phyloP scores from a whole-genome alignment of 192 early-diverging fungal genomes.

The Spizellomyces sp. region DNA sequence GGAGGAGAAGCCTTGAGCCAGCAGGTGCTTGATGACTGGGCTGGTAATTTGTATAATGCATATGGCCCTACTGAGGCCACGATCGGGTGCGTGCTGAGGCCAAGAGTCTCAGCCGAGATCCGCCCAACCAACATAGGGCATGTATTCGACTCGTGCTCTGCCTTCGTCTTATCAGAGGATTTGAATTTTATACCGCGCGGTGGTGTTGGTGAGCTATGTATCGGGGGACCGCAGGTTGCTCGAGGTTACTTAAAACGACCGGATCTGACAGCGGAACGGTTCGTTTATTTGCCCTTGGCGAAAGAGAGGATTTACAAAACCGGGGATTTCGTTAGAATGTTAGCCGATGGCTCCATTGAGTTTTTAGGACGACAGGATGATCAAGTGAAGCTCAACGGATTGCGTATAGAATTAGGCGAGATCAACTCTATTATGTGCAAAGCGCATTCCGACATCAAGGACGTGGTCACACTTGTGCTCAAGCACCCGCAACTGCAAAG shows the following conservation, averaged over 20 bases:
- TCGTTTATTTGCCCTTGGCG: slow-evolving; percentile 9
- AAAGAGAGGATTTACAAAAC: slow-evolving; percentile 23
- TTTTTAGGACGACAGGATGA: slow-evolving; percentile 38
- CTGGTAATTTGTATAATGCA: slow-evolving; percentile 23
- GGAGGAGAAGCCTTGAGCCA: slow-evolving; percentile 25
- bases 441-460: background rate
- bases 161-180: slow-evolving; percentile 7
- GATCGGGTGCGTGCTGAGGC: slow-evolving; percentile 2
- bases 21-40: slow-evolving; percentile 3
- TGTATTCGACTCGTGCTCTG: slow-evolving; percentile 15
- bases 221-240: slow-evolving; percentile 41
- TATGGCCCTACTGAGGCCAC: slow-evolving; percentile 46
- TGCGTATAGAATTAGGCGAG: slow-evolving; percentile 36
- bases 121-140: slow-evolving; percentile 25
- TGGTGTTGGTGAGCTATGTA: slow-evolving; percentile 43
- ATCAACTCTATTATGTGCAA: slow-evolving; percentile 3
- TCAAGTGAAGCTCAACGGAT: slow-evolving; percentile 38
- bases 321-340: slow-evolving; percentile 29
- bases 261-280: slow-evolving; percentile 22
- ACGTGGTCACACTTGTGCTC: slow-evolving; percentile 7
- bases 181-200: slow-evolving; percentile 38
- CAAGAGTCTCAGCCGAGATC: background rate
- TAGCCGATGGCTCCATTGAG: slow-evolving; percentile 29
- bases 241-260: slow-evolving; percentile 35
- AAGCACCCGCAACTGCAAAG: background rate